These are phyloP conservation scores for Sarcomyxa edulis DNA, from an alignment of 768 basidiomycete genomes.

Conservation along the genomic window DNA sequence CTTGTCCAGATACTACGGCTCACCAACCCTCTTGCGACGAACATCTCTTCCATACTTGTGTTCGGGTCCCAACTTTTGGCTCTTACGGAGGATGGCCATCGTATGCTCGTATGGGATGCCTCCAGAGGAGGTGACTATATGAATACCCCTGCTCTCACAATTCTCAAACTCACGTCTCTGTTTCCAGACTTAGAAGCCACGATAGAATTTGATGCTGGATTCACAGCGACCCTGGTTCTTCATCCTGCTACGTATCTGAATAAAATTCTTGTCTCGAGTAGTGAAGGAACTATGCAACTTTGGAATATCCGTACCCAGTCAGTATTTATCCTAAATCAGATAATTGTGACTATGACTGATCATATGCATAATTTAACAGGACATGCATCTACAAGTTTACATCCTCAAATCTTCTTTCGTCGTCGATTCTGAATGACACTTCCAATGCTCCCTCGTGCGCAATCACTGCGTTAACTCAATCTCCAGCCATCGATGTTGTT, in stretches of 20 bases:
- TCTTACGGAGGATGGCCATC: conserved; percentile 70
- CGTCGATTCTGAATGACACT: conserved; percentile 22
- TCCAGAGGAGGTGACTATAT: conserved; percentile 53
- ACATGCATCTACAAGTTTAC: conserved; percentile 80
- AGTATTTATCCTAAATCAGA: conserved; percentile 15
- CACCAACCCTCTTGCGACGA: conserved; percentile 58
- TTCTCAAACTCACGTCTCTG: background rate
- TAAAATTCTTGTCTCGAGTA: conserved; percentile 84
- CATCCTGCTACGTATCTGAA: conserved; percentile 97
- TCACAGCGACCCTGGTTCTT: conserved; percentile 79
- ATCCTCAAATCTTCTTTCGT: conserved; percentile 43
- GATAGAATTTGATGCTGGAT: conserved; percentile 76
- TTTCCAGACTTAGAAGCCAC: conserved; percentile 53
- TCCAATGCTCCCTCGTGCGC: conserved; percentile 29
- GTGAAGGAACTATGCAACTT: conserved; percentile 78
- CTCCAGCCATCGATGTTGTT: conserved; percentile 93
- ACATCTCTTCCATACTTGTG: conserved; percentile 60
- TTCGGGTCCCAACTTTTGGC: conserved; percentile 82
- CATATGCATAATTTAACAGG: conserved; percentile 41
- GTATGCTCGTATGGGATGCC: conserved; percentile 78
- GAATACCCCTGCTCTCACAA: background rate
- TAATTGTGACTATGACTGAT: background rate
- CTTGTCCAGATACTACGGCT: conserved; percentile 46
- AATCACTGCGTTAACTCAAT: conserved; percentile 80
- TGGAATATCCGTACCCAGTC: conserved; percentile 90